phyloP scores from a whole-genome alignment of 2,329 filamentous ascomycete genomes.

The Fusarium nurragi region DNA sequence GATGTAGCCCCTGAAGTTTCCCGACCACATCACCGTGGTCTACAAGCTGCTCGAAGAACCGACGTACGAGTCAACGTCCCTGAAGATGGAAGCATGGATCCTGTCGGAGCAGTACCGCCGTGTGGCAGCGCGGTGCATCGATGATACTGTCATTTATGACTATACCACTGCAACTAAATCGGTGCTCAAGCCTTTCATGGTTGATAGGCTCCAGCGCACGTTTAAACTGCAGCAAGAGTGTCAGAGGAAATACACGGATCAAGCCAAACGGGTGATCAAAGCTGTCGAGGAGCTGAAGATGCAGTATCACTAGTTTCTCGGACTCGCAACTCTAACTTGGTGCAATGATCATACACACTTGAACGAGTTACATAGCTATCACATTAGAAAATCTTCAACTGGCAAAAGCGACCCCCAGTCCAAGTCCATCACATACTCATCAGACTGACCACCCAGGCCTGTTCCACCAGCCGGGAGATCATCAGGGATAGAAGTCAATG shows the following conservation, averaged over 20 bases:
- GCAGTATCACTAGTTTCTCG: too few relatives aligned
- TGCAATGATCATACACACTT: too few relatives aligned
- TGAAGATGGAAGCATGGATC: constrained; percentile 31
- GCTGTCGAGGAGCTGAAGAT: neutral
- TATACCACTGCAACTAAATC: constrained; percentile 16
- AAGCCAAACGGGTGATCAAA: neutral
- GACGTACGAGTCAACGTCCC: constrained; percentile 20
- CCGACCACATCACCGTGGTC: constrained; percentile 19
- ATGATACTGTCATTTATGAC: constrained; percentile 31
- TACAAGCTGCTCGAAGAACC: constrained; percentile 24
- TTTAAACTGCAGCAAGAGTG: constrained; percentile 1
- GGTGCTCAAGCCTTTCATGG: constrained; percentile 27
- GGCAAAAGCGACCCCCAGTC: neutral
- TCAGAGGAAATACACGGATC: neutral
- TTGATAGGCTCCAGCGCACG: constrained; percentile 22
- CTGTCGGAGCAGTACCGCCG: constrained; percentile 22
- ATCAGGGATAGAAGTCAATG: neutral
- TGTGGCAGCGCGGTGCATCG: constrained; percentile 21
- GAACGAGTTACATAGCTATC: too few relatives aligned
- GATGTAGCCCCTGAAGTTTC: constrained; percentile 18
- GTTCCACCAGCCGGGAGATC: neutral
- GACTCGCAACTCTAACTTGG: too few relatives aligned
- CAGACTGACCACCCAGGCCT: neutral
- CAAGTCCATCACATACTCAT: neutral
- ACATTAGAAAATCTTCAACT: neutral